phyloP scores from a whole-genome alignment of 106 monocot genomes.

The Apostasia ramifera region DNA sequence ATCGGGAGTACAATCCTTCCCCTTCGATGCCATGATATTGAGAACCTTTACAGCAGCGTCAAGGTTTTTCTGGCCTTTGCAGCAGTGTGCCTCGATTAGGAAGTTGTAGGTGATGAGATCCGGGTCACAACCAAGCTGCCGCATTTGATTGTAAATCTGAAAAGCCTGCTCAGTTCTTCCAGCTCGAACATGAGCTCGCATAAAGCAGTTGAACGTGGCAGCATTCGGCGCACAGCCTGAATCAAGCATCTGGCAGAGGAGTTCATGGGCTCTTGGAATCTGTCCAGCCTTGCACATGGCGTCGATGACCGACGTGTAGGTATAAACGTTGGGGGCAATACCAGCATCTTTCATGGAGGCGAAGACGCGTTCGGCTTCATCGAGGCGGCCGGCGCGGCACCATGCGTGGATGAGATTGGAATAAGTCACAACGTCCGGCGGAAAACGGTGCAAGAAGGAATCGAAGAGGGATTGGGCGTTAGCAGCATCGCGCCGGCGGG shows the following conservation, averaged over 20 bases:
- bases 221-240: constrained; percentile 60
- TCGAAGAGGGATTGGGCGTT: constrained; percentile 85
- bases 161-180: constrained; percentile 62
- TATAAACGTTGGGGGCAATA: constrained; percentile 79
- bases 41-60: constrained; percentile 81
- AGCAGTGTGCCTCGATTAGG: constrained; percentile 68
- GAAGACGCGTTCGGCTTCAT: constrained; percentile 67
- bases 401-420: constrained; percentile 80
- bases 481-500: constrained; percentile 53
- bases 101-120: constrained; percentile 89
- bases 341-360: constrained; percentile 47
- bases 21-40: constrained; percentile 51
- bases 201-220: constrained; percentile 77
- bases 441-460: constrained; percentile 28
- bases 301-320: constrained; percentile 71
- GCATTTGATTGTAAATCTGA: constrained; percentile 92
- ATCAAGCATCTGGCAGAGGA: constrained; percentile 83
- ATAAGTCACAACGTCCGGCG: constrained; percentile 75
- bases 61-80: constrained; percentile 51
- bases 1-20: constrained; percentile 45
- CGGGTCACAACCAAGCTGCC: constrained; percentile 51
- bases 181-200: constrained; percentile 68
- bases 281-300: constrained; percentile 66
- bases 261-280: constrained; percentile 72
- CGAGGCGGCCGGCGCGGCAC: constrained; percentile 66